Base-by-base conservation (phyloP, 2,329 filamentous ascomycete genomes). In the Helicocarpus griseus region DNA sequence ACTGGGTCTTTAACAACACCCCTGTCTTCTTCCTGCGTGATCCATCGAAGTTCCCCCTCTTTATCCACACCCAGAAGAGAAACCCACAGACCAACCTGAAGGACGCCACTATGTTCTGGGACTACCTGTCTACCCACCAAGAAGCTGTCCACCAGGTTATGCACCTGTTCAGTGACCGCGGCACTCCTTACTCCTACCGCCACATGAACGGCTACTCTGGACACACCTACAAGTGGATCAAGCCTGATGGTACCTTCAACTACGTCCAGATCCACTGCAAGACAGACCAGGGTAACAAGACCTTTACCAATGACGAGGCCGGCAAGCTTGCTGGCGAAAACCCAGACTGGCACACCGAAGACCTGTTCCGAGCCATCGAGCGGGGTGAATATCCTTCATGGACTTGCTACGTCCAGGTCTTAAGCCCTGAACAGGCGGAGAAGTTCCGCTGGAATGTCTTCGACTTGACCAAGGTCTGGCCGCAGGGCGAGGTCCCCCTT, bases 11-110 rank as follows among this genome's bases (percentile, higher is more conserved):
- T 45, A 57, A 58, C 44, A 58, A 58, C 63, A 86, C 82, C 0
- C 85, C 85, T 0, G 79, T 87, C 2, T 89, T 88, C 74, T 88
- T 89, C 68, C 62, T 87, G n/a, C 74, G 85, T 49, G 85, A 88
- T 56, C 82, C 85, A 0, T 77, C 81, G 56, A 87, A 88, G 66
- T 87, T 86, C 63, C 84, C 85, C 22, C 72, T 83, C 61, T 83
- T 87, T 61, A 87, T 87, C 49, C 84, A 87, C 63, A 86, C 83
- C 0, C 85, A 87, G 64, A 87, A 87, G 74, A 75, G 84, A n/a
- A 73, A 88, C 60, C 85, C 84, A 0, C 77, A 81, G 57, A 87
- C 82, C 3, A 81, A 87, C 62, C 67, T 86, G 5, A 82, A 80
- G 45, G 80, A 86, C 66, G 81, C 83, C 14, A 83, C 80, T 48